These are phyloP conservation scores for Torulaspora globosa DNA, from an alignment of 1,139 yeast species.

Conservation along the genomic window DNA sequence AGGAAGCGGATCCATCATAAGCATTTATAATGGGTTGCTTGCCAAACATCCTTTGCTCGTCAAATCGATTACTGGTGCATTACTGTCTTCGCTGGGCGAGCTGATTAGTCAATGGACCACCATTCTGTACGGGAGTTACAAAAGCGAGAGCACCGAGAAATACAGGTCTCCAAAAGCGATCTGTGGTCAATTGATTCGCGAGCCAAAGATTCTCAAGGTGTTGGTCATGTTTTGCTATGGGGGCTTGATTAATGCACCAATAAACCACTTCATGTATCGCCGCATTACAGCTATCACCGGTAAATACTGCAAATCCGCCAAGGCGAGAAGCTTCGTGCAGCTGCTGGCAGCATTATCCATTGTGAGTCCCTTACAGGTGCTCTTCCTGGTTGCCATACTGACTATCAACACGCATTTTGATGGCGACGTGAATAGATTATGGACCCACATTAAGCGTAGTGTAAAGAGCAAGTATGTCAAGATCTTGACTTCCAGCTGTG, in stretches of 20 bases:
- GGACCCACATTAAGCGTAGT: slow-evolving; percentile 41
- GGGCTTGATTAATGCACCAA: slow-evolving; percentile 64
- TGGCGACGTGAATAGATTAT: slow-evolving; percentile 36
- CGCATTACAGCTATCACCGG: slow-evolving; percentile 44
- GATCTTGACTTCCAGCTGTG: slow-evolving; percentile 55
- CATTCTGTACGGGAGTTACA: slow-evolving; percentile 36
- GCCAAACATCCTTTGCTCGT: slow-evolving; percentile 53
- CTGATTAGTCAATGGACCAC: slow-evolving; percentile 46
- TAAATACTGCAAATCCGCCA: slow-evolving; percentile 35
- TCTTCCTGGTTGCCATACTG: slow-evolving; percentile 56
- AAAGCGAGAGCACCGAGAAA: background rate
- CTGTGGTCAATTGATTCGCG: slow-evolving; percentile 9
- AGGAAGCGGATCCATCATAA: slow-evolving; percentile 3
- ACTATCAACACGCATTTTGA: slow-evolving; percentile 37
- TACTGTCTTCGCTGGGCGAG: slow-evolving; percentile 56
- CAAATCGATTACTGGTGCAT: slow-evolving; percentile 57
- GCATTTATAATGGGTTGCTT: slow-evolving; percentile 43
- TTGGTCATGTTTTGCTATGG: slow-evolving; percentile 67
- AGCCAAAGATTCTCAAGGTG: slow-evolving; percentile 25
- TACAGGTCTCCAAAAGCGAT: slow-evolving; percentile 24
- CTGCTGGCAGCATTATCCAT: slow-evolving; percentile 56
- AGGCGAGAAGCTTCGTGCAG: slow-evolving; percentile 49
- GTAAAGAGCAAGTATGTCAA: slow-evolving; percentile 46
- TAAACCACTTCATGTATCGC: slow-evolving; percentile 59
- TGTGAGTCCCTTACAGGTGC: slow-evolving; percentile 60